These are phyloP conservation scores for Rhizophora apiculata DNA, from an alignment of 345 rosid genomes.

Conservation along the genomic window DNA sequence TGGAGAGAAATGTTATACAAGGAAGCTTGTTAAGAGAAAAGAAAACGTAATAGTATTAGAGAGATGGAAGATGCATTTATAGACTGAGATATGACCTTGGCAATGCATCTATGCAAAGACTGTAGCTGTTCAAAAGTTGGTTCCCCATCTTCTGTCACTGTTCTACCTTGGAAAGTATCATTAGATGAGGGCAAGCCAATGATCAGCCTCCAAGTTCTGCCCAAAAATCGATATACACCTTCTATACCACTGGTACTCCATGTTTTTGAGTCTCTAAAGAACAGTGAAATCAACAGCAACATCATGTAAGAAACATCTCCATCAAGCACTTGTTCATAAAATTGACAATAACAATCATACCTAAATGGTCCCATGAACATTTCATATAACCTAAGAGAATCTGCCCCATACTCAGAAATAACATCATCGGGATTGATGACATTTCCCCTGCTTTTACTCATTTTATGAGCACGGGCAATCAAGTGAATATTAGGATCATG, in stretches of 20 bases:
- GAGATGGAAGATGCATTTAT: background rate
- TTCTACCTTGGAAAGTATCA: conserved; percentile 59
- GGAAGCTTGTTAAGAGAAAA: no score
- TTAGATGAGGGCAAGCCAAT: conserved; percentile 62
- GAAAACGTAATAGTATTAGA: background rate
- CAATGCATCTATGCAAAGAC: conserved; percentile 77
- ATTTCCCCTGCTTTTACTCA: conserved; percentile 98
- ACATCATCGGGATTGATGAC: conserved; percentile 93
- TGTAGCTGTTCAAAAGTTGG: conserved; percentile 71
- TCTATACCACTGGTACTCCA: conserved; percentile 96
- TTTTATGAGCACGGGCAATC: conserved; percentile 75
- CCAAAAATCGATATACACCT: conserved; percentile 88
- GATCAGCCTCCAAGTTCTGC: conserved; percentile 83
- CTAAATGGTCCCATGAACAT: conserved; percentile 99
- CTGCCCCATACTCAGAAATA: conserved; percentile 85
- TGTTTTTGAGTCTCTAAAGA: conserved; percentile 80
- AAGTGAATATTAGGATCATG: conserved; percentile 55
- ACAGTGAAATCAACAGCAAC: conserved; percentile 17
- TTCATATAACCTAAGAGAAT: conserved; percentile 89
- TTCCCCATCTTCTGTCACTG: conserved; percentile 54
- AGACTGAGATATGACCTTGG: conserved; percentile 53
- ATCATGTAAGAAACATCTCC: background rate
- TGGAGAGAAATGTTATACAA: no score
- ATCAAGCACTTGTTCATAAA: conserved; percentile 6
- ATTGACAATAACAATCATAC: conserved; percentile 30